Evolutionary conservation across 78 protist species (phyloP), one percentile per base, ranked within the genome.

Genomic region (Mastigamoeba balamuthi): DNA sequence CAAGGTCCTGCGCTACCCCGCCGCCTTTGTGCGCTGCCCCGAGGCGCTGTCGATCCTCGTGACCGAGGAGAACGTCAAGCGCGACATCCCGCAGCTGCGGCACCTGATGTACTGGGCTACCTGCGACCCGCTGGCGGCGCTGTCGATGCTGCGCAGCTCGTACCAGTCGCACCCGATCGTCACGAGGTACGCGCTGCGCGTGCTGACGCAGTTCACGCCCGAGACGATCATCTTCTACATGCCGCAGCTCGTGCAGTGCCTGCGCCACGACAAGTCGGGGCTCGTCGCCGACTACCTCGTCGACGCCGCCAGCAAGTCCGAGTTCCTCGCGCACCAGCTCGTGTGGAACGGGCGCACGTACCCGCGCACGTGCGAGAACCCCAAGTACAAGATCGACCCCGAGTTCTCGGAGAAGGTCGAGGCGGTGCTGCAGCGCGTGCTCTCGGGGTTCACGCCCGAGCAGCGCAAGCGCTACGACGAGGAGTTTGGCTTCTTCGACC

Each of bases 221-320:
- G 89, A 85, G 10, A 68, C 71, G 27, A 85, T 93, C 37, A 66
- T 93, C 80, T 93, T 91, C 44, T 93, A 78, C 76, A 74, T 90
- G 23, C 95, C 96, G 10, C 96, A 93, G 69, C 23, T 93, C 9
- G 84, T 88, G 23, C 96, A 93, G 75, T 74, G 84, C 3, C 64
- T 89, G 30, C 17, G 3, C 36, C 10, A 39, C 44, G 69, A 41
- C 28, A 4, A 2, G 77, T 39, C 27, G 28, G 69, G 67, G 6
- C 79, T 79, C 30, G 77, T 79, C 29, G 77, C 77, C 58, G 75
- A 78, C 4, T 80, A 58, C 58, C 72, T 83, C 5, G 89, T 85
- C 17, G 30, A 58, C 9, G 84, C 82, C 0, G 9, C 77, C 4
- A 65, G 74, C 66, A 66, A 68, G 4, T 74, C 77, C 6, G 88